Conservation (phyloP, 345 rosid genomes). For the Litchi chinensis region DNA sequence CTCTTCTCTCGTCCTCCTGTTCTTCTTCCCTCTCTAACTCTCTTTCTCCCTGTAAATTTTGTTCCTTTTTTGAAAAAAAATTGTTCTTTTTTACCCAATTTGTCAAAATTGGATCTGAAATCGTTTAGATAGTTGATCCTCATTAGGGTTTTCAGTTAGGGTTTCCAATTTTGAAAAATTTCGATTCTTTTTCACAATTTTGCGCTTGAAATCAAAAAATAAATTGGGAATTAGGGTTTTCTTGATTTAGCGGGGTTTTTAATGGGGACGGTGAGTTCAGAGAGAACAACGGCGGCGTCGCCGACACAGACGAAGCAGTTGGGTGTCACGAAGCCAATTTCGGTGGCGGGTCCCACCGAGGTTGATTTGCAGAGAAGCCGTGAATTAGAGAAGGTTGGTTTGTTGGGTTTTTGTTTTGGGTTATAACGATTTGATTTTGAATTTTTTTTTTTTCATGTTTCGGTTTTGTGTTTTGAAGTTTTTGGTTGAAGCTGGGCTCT, state of each 20-base stretch:
- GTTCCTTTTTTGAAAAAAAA: neutral
- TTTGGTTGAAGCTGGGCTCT: slow-evolving; percentile 52
- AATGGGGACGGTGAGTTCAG: slow-evolving; percentile 41
- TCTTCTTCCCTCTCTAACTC: neutral
- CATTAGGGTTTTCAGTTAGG: neutral
- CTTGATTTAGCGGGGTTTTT: neutral
- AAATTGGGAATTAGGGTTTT: slow-evolving; percentile 14
- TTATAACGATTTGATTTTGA: neutral
- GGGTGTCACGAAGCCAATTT: slow-evolving; percentile 66
- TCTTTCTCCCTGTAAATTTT: neutral
- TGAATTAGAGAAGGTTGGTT: slow-evolving; percentile 54
- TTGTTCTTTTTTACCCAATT: neutral
- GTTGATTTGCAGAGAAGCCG: slow-evolving; percentile 51
- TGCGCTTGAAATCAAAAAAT: neutral
- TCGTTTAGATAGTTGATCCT: neutral
- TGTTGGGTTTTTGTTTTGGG: neutral
- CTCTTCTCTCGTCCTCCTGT: too few relatives aligned
- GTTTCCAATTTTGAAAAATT: neutral
- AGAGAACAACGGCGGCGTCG: slow-evolving; percentile 37
- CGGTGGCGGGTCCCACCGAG: slow-evolving; percentile 53
- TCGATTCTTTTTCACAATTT: neutral
- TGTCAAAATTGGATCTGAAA: slow-evolving; percentile 9
- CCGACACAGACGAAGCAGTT: slow-evolving; percentile 27
- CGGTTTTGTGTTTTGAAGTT: slow-evolving; percentile 36
- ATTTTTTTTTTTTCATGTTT: neutral